Base-by-base conservation (phyloP, 169 alveolate genomes). In the Plasmodium malariae region DNA sequence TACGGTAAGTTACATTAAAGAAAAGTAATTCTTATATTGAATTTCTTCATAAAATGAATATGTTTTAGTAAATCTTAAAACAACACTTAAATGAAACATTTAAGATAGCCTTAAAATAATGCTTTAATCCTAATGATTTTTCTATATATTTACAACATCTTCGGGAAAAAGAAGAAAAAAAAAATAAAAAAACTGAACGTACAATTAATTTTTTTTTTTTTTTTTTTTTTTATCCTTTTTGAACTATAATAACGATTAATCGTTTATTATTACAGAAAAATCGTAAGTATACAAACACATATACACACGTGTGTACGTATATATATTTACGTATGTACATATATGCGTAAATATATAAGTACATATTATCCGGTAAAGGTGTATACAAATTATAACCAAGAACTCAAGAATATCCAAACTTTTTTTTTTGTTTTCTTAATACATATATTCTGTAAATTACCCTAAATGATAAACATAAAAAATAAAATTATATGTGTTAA, bases 401-500 rank as follows among this genome's bases (percentile, higher is more conserved):
- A 21, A 40, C 12, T 68, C 21, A 37, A 21, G 14, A 43, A 68
- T 37, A 34, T 54, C 24, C 49, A 17, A 0, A 34, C 4, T 57
- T n/a, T 54, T 32, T 36, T 30, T 40, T 17, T 37, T 55, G 24
- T 57, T 74, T 74, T 57, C 73, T 30, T 65, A 48, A 21, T 37
- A 57, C 11, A 63, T 49, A 57, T 57, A 32, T 74, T 74, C 88
- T 59, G 88, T 59, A 45, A 49, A 14, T 9, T 62, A 36, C 34
- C 88, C 88, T 74, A 74, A 74, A 74, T 59, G 72, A 65, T 74
- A 74, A 74, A 74, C 34, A 49, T 74, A 65, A 74, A 59, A 74
- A 74, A 59, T 55, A 65, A 74, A 74, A 74, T 74, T 34, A 74
- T 74, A 51, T 74, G 74, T 59, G 21, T 45, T 37, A 74, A 14